These are phyloP conservation scores for Pleurotus djamor DNA, from an alignment of 768 basidiomycete species.

Conservation along the genomic window DNA sequence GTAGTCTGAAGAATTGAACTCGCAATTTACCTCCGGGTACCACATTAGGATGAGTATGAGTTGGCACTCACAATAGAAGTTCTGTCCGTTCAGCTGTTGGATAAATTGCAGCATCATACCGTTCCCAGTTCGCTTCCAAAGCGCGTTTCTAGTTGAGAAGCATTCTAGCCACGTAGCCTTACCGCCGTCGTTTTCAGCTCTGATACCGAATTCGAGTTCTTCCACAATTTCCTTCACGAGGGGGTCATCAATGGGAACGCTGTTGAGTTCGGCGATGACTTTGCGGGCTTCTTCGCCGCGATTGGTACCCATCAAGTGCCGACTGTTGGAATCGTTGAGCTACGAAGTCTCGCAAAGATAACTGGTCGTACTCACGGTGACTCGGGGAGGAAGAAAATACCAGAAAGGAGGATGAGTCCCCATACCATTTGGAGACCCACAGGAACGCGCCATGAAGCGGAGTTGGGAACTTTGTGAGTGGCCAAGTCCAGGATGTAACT, in stretches of 20 bases:
- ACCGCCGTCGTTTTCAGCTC: conserved; percentile 76
- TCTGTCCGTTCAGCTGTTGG: conserved; percentile 79
- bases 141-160: conserved; percentile 63
- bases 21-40: conserved; percentile 8
- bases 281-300: conserved; percentile 50
- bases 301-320: conserved; percentile 65
- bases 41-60: not conserved
- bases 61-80: conserved; percentile 62
- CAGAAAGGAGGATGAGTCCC: conserved; percentile 64
- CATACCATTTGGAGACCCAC: conserved; percentile 75
- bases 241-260: conserved; percentile 54
- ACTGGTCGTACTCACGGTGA: conserved; percentile 54
- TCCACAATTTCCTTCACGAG: conserved; percentile 59
- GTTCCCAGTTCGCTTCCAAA: conserved; percentile 74
- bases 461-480: conserved; percentile 49
- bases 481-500: conserved; percentile 72
- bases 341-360: too few species aligned
- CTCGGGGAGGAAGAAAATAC: conserved; percentile 76
- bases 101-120: conserved; percentile 87
- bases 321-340: conserved; percentile 29
- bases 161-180: conserved; percentile 80
- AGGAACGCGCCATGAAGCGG: conserved; percentile 73
- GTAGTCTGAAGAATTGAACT: conserved; percentile 46
- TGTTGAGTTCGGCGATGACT: conserved; percentile 67
- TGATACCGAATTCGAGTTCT: conserved; percentile 65